These are phyloP conservation scores for Phoma sp. DNA, from an alignment of 2,329 filamentous ascomycete genomes.

Conservation along the genomic window DNA sequence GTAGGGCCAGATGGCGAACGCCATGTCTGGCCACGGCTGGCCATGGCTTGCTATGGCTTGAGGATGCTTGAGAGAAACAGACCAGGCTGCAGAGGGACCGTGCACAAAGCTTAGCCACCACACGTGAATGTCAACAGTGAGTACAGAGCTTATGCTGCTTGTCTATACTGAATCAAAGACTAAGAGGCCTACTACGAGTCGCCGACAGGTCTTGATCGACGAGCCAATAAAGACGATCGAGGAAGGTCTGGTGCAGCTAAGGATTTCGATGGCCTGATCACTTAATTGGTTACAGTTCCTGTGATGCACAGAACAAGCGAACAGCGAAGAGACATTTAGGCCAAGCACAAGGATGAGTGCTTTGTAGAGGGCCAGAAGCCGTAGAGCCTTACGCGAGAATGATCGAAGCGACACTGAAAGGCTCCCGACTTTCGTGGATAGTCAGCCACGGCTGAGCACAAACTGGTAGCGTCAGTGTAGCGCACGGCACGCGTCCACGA, in stretches of 20 bases:
- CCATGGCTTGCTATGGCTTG: conserved; percentile 11
- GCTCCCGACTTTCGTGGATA: background rate
- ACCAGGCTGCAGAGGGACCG: conserved; percentile 1
- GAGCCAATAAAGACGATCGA: background rate
- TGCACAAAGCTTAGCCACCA: conserved; percentile 1
- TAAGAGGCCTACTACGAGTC: background rate
- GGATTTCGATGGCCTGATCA: background rate
- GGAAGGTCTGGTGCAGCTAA: background rate
- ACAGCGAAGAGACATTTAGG: background rate
- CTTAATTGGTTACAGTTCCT: background rate
- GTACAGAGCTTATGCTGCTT: background rate
- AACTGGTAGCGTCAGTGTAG: background rate
- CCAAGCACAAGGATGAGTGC: background rate
- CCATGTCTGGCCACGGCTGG: conserved; percentile 2
- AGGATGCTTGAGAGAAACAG: background rate
- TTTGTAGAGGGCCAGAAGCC: background rate
- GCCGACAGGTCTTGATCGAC: background rate
- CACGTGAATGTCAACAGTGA: background rate
- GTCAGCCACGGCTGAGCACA: conserved; percentile 3
- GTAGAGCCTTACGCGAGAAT: background rate
- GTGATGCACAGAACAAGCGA: conserved; percentile 1
- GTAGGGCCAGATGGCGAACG: background rate
- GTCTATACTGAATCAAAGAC: background rate
- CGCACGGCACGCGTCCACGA: background rate
- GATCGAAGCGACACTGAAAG: background rate